phyloP scores from a whole-genome alignment of 306 rosid species.

The Cucurbita maxima region DNA sequence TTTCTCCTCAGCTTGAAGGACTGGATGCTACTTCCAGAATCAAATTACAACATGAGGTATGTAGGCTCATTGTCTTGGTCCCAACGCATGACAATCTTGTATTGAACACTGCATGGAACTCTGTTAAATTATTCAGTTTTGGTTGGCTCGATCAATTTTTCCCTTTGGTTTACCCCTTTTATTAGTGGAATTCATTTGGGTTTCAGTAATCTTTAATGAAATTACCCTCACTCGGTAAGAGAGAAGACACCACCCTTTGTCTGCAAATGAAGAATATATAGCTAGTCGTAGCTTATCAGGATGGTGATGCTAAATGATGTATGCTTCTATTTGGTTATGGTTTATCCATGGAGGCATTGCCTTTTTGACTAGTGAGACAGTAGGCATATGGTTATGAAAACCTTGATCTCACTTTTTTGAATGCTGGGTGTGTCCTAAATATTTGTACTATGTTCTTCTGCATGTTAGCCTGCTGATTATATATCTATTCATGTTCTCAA shows the following conservation, averaged over 20 bases:
- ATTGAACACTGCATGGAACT: too few relatives aligned
- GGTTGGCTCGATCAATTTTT: background rate
- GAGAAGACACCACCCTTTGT: background rate
- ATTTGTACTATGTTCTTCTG: background rate
- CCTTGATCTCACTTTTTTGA: background rate
- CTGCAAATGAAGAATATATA: background rate
- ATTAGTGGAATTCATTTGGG: background rate
- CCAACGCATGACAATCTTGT: background rate
- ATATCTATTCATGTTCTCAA: conserved; percentile 3
- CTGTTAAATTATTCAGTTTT: too few relatives aligned
- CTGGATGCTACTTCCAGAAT: conserved; percentile 73
- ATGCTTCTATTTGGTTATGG: background rate
- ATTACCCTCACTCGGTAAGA: background rate
- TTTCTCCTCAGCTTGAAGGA: conserved; percentile 50
- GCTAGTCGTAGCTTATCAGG: background rate
- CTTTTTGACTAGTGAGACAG: background rate
- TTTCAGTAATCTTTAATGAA: background rate
- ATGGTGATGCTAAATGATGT: background rate
- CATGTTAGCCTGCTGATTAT: background rate
- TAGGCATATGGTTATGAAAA: too few relatives aligned
- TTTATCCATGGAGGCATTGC: background rate
- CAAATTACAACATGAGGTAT: conserved; percentile 57
- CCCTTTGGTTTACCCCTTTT: background rate
- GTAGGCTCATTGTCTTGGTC: background rate
- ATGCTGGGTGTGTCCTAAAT: background rate